Evolutionary conservation across 176 grass and related monocot genomes (phyloP).

Genomic region (Oryza coarctata): DNA sequence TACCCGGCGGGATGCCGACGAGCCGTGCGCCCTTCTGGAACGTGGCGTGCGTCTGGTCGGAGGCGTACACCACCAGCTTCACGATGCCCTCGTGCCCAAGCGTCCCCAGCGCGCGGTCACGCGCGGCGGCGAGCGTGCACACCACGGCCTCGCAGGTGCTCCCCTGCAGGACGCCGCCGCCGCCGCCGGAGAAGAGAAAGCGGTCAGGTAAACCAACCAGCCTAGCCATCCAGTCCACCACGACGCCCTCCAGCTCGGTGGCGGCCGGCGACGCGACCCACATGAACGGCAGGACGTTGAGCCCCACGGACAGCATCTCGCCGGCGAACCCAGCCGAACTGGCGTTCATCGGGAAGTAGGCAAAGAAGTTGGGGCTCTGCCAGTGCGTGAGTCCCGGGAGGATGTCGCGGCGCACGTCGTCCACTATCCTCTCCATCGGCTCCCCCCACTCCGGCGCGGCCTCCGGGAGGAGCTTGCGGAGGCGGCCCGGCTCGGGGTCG

Average conservation of each 20-base stretch:
- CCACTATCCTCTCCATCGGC: conserved; percentile 33
- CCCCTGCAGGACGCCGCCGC: conserved; percentile 55
- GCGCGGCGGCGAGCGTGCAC: conserved; percentile 50
- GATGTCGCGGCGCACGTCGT: conserved; percentile 37
- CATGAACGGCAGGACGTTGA: conserved; percentile 51
- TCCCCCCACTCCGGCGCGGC: conserved; percentile 36
- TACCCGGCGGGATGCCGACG: conserved; percentile 52
- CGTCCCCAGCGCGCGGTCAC: conserved; percentile 27
- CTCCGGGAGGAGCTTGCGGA: conserved; percentile 34
- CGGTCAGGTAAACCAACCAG: conserved; percentile 26
- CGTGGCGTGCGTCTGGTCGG: conserved; percentile 55
- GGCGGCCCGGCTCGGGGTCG: conserved; percentile 41
- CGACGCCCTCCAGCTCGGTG: conserved; percentile 43
- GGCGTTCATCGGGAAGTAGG: conserved; percentile 51
- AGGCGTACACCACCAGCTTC: conserved; percentile 50
- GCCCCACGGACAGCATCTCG: conserved; percentile 53
- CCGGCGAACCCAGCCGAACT: conserved; percentile 58
- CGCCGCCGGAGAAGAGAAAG: conserved; percentile 49
- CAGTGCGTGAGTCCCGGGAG: conserved; percentile 59
- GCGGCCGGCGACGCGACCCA: conserved; percentile 60
- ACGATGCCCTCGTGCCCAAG: conserved; percentile 26
- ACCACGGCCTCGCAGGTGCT: conserved; percentile 61
- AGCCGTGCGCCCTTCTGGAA: conserved; percentile 54
- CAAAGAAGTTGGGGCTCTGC: conserved; percentile 61
- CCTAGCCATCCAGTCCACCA: conserved; percentile 48